phyloP scores from a whole-genome alignment of 2,329 filamentous ascomycete genomes.

The Gyromitra esculenta region DNA sequence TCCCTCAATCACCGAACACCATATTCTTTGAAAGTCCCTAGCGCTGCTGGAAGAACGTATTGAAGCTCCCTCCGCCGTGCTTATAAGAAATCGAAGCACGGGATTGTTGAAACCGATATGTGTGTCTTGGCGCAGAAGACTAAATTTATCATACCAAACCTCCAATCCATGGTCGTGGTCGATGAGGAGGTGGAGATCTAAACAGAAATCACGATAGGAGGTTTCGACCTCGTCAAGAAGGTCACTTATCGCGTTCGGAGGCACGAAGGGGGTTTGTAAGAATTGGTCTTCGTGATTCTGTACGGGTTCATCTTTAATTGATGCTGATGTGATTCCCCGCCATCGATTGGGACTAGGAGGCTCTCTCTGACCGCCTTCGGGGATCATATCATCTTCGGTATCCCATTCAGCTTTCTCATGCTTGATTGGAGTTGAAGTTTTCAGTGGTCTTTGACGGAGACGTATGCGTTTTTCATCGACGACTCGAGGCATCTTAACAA shows the following conservation, averaged over 20 bases:
- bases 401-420: background rate
- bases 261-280: background rate
- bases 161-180: background rate
- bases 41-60: no score
- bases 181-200: background rate
- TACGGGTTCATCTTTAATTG: background rate
- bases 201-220: background rate
- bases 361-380: background rate
- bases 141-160: background rate
- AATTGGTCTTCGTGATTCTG: background rate
- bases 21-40: background rate
- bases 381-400: background rate
- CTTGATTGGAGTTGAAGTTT: background rate
- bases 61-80: background rate
- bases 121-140: background rate
- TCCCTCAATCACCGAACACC: background rate
- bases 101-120: background rate
- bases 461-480: background rate
- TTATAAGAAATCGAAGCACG: background rate
- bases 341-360: background rate
- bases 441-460: background rate
- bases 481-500: background rate
- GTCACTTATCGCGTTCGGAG: background rate
- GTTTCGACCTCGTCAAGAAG: constrained; percentile 1
- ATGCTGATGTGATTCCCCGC: background rate